Conservation (phyloP, 1,139 yeast genomes). For the Blastobotrys elegans region DNA sequence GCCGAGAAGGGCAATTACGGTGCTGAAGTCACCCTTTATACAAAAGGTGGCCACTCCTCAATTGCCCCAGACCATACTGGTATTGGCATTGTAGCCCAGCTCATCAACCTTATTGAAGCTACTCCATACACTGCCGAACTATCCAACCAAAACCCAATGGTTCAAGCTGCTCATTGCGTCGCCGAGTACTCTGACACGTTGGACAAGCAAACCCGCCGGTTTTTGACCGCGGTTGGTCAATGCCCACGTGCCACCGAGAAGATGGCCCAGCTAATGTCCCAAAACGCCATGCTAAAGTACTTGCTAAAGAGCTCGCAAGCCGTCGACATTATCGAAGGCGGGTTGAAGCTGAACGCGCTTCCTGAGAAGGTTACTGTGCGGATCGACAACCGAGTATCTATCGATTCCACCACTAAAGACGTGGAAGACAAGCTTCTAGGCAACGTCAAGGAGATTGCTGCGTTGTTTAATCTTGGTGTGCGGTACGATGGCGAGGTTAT, state of each 20-base stretch:
- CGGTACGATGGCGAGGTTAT: slow-evolving; percentile 33
- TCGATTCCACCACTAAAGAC: slow-evolving; percentile 43
- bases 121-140: slow-evolving; percentile 45
- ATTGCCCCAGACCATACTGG: slow-evolving; percentile 68
- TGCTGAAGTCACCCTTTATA: slow-evolving; percentile 43
- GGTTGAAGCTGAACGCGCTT: slow-evolving; percentile 65
- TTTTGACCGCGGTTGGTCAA: slow-evolving; percentile 19
- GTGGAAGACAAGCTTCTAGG: slow-evolving; percentile 40
- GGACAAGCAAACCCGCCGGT: slow-evolving; percentile 20
- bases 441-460: slow-evolving; percentile 42
- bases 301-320: slow-evolving; percentile 63
- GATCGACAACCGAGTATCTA: slow-evolving; percentile 56
- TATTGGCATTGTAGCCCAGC: slow-evolving; percentile 59
- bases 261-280: slow-evolving; percentile 18
- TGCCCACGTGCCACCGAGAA: slow-evolving; percentile 20
- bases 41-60: slow-evolving; percentile 74
- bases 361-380: slow-evolving; percentile 60
- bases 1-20: slow-evolving; percentile 69
- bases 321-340: slow-evolving; percentile 63
- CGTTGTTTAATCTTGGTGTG: slow-evolving; percentile 45
- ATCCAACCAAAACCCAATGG: slow-evolving; percentile 48
- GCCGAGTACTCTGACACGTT: slow-evolving; percentile 23
- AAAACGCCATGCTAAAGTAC: slow-evolving; percentile 27
- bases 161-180: slow-evolving; percentile 39
- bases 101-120: slow-evolving; percentile 48